Evolutionary conservation across 345 rosid species (phyloP).

Genomic region (Bruguiera gymnorhiza): DNA sequence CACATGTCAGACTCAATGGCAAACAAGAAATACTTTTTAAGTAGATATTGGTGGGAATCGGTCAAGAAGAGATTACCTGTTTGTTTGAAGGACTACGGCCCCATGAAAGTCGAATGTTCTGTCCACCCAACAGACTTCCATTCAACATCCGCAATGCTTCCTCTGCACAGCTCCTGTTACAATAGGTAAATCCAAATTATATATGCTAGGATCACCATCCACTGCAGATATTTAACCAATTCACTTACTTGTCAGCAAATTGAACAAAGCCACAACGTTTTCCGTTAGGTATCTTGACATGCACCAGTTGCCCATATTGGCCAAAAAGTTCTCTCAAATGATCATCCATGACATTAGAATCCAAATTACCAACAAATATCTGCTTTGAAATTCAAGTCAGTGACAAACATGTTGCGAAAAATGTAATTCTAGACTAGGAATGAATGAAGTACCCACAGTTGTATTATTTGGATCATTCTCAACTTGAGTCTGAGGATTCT

Average conservation of each 20-base stretch:
- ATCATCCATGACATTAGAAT: constrained; percentile 68
- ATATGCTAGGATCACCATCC: not conserved
- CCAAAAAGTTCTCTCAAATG: constrained; percentile 67
- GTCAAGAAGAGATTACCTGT: constrained; percentile 41
- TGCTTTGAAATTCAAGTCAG: constrained; percentile 24
- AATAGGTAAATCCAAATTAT: constrained; percentile 10
- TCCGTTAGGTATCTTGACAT: constrained; percentile 78
- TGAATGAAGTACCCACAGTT: constrained; percentile 57
- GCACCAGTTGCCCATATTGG: constrained; percentile 73
- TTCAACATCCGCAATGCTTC: constrained; percentile 63
- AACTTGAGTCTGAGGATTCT: constrained; percentile 50
- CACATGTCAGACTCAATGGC: not conserved
- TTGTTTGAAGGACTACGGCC: constrained; percentile 86
- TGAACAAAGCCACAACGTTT: constrained; percentile 94
- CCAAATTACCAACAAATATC: constrained; percentile 92
- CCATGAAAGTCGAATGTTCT: constrained; percentile 88
- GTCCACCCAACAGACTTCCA: constrained; percentile 73
- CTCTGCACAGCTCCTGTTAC: constrained; percentile 74
- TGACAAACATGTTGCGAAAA: constrained; percentile 6
- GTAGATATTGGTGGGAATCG: not conserved
- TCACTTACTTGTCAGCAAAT: constrained; percentile 65
- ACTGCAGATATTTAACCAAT: not conserved
- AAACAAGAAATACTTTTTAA: not conserved
- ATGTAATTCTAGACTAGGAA: not conserved
- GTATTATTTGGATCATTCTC: constrained; percentile 88